Evolutionary conservation across 2,329 filamentous ascomycete genomes (phyloP).

Genomic region (Pseudogymnoascus sp.): DNA sequence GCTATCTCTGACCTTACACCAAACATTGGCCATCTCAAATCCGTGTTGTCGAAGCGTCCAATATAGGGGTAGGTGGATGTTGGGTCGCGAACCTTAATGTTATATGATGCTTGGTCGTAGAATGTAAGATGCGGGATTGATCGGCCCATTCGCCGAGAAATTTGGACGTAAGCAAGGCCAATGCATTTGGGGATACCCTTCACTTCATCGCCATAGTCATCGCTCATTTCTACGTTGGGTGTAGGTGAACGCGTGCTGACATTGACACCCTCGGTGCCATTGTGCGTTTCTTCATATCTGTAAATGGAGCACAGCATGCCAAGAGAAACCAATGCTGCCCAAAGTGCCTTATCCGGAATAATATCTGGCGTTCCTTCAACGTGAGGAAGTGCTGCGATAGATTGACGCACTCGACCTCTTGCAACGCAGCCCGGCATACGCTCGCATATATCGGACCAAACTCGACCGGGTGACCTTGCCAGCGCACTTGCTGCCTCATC

Average conservation of each 20-base stretch:
- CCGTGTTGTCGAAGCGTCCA: slow-evolving; percentile 44
- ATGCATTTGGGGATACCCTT: slow-evolving; percentile 41
- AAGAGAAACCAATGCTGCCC: slow-evolving; percentile 43
- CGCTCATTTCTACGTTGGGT: slow-evolving; percentile 37
- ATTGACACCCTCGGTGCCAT: slow-evolving; percentile 42
- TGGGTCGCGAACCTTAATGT: slow-evolving; percentile 41
- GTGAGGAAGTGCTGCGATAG: slow-evolving; percentile 39
- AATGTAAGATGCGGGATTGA: slow-evolving; percentile 45
- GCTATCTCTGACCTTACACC: slow-evolving; percentile 43
- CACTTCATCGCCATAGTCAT: slow-evolving; percentile 42
- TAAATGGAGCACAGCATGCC: slow-evolving; percentile 48
- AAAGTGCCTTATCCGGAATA: slow-evolving; percentile 44
- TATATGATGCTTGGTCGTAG: slow-evolving; percentile 46
- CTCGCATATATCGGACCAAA: slow-evolving; percentile 47
- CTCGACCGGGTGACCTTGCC: slow-evolving; percentile 40
- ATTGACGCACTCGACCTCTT: slow-evolving; percentile 42
- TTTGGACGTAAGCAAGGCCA: slow-evolving; percentile 41
- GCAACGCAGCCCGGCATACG: slow-evolving; percentile 45
- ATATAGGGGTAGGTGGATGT: slow-evolving; percentile 43
- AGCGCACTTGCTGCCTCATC: slow-evolving; percentile 40
- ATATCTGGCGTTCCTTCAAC: slow-evolving; percentile 41
- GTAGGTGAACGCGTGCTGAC: slow-evolving; percentile 28
- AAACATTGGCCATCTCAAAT: slow-evolving; percentile 46
- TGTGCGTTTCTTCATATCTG: slow-evolving; percentile 43
- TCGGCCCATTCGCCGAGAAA: slow-evolving; percentile 44